Percentiles rank a stretch among this genome's conserved stretches.
phyloP scores from a whole-genome alignment of 192 early-diverging fungal species.

The Phlyctochytrium arcticum region DNA sequence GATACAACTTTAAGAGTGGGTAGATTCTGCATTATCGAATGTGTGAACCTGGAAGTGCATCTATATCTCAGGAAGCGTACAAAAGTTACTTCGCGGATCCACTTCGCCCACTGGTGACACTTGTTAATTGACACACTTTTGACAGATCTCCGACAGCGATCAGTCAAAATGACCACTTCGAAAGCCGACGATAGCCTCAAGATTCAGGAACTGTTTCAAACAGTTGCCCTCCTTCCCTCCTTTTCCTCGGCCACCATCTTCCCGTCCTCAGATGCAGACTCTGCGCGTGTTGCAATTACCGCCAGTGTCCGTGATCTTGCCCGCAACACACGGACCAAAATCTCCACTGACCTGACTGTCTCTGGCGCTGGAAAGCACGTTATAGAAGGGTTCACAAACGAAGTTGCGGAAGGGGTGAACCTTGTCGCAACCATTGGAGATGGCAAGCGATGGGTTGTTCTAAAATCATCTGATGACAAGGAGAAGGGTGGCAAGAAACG shows the following conservation, averaged over 20 bases:
- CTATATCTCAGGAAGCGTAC: too few relatives aligned
- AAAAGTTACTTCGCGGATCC: too few relatives aligned
- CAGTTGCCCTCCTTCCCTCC: slow-evolving; percentile 7
- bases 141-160: too few relatives aligned
- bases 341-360: background rate
- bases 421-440: background rate
- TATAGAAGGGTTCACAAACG: background rate
- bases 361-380: background rate
- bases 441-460: background rate
- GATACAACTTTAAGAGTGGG: too few relatives aligned
- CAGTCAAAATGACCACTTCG: too few relatives aligned
- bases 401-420: background rate
- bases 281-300: background rate
- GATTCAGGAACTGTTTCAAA: too few relatives aligned
- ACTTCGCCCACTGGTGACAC: too few relatives aligned
- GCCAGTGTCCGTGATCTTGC: slow-evolving; percentile 6
- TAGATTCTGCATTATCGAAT: too few relatives aligned
- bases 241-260: slow-evolving; percentile 12
- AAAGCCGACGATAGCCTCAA: too few relatives aligned
- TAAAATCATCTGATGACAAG: slow-evolving; percentile 1
- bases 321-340: slow-evolving; percentile 4
- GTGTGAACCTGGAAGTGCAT: too few relatives aligned
- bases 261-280: background rate
- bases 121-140: too few relatives aligned
- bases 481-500: slow-evolving; percentile 9